A percentile compares a stretch with the other conserved stretches of the same genome.
These are phyloP conservation scores for Mycena rebaudengoi DNA, from an alignment of 768 basidiomycete genomes.

Conservation along the genomic window DNA sequence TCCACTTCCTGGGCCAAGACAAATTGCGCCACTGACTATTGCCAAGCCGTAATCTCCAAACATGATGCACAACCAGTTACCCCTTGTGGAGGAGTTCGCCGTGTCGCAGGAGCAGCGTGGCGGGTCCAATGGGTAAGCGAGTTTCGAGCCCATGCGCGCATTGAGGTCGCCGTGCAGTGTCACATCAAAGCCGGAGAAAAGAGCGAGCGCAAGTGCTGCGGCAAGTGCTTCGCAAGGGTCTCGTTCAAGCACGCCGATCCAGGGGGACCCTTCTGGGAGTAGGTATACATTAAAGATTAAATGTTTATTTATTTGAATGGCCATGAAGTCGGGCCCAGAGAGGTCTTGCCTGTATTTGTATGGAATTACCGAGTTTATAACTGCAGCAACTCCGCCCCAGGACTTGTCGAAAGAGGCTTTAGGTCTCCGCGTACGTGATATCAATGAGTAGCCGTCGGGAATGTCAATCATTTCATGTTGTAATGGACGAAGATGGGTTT, in stretches of 20 bases:
- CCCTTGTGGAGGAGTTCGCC: neutral
- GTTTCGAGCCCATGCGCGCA: neutral
- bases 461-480: no score
- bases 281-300: neutral
- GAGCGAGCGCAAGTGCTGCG: neutral
- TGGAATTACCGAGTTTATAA: neutral
- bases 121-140: neutral
- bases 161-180: neutral
- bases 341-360: neutral
- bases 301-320: no score
- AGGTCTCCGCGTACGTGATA: no score
- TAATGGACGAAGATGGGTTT: no score
- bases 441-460: no score
- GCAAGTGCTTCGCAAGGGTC: conserved; percentile 1
- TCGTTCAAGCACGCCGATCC: neutral
- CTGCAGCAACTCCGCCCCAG: neutral
- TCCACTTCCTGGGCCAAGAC: neutral
- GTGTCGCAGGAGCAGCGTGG: neutral
- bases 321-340: no score
- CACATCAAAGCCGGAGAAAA: neutral
- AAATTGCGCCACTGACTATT: neutral
- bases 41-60: neutral
- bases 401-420: no score
- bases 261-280: neutral
- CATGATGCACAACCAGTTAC: neutral